Base-by-base conservation (phyloP, 2,329 filamentous ascomycete genomes). In the Geoglossum cookeanum region DNA sequence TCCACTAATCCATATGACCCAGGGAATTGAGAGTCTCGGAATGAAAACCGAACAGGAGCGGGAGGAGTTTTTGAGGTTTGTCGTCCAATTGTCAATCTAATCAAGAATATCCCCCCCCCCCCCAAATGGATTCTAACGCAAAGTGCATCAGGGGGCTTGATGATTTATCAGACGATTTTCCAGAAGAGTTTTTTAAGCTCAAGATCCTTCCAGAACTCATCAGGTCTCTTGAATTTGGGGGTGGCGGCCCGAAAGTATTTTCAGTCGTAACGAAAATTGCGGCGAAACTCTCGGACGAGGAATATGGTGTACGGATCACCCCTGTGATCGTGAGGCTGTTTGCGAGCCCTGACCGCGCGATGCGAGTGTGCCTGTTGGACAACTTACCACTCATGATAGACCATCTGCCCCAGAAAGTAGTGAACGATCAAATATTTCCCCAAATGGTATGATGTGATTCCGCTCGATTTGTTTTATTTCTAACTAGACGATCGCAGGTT, bases 161-260 rank as follows among this genome's bases (percentile, higher is more conserved):
- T 62, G 78, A 85, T 59, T 77, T 96, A 4, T 85, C 88, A 0
- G 88, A 96, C 62, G 90, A 98, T 68, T 96, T 97, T 60, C 92
- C 92, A 0, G 91, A 96, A 66, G 92, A 97, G 59, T 98, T 95
- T 69, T 95, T 97, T 75, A 94, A 94, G 67, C 86, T 94, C 78
- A 98, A 97, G 66, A 82, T 98, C 3, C 75, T 98, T 7, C 92
- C 92, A 0, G 92, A 98, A 67, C 74, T 98, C 33, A 77, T 98
- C n/a, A 98, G 97, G 67, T 95, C 90, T 0, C 89, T 97, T n/a
- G 92, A 98, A 65, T 98, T 96, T 68, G 92, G 92, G 6, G 92
- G 91, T 9, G 92, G 92, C 32, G 92, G 92, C 0, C 87, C 91
- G 0, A 94, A 94, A 66, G 90, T 94, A 0, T 86, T 98, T 59